A percentile compares a stretch with the other conserved stretches of the same genome.
phyloP scores from a whole-genome alignment of 768 basidiomycete genomes.

The Kwoniella dejecticola region DNA sequence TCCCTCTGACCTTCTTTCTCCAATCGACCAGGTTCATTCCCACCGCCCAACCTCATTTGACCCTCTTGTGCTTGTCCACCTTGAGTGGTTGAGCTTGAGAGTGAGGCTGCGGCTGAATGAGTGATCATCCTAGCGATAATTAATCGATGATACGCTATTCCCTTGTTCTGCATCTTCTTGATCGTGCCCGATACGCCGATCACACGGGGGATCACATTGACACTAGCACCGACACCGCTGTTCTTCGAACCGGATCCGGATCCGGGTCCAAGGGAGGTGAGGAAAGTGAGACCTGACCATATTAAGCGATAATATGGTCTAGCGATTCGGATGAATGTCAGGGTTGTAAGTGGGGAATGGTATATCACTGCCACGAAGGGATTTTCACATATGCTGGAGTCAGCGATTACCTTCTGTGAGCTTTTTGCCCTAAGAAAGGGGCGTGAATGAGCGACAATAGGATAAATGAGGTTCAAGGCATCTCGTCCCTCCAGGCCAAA shows the following conservation, averaged over 20 bases:
- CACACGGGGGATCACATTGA: conserved; percentile 68
- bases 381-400: no score
- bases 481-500: no score
- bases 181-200: conserved; percentile 84
- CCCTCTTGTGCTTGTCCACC: background rate
- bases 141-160: conserved; percentile 40
- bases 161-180: conserved; percentile 68
- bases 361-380: no score
- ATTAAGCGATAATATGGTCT: conserved; percentile 77
- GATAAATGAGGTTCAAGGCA: no score
- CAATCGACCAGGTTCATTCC: background rate
- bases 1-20: conserved; percentile 19
- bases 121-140: conserved; percentile 28
- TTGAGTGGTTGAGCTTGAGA: no score
- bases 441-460: no score
- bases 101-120: background rate
- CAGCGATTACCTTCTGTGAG: no score
- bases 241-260: background rate
- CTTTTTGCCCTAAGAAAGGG: no score
- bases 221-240: no score
- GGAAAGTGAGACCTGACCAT: conserved; percentile 74
- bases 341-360: conserved; percentile 76
- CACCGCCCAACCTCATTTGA: background rate
- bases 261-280: conserved; percentile 64
- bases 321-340: conserved; percentile 83